A percentile compares a stretch with the other conserved stretches of the same genome.
Conservation (phyloP, 768 basidiomycete genomes). For the Boletus subparvulus region DNA sequence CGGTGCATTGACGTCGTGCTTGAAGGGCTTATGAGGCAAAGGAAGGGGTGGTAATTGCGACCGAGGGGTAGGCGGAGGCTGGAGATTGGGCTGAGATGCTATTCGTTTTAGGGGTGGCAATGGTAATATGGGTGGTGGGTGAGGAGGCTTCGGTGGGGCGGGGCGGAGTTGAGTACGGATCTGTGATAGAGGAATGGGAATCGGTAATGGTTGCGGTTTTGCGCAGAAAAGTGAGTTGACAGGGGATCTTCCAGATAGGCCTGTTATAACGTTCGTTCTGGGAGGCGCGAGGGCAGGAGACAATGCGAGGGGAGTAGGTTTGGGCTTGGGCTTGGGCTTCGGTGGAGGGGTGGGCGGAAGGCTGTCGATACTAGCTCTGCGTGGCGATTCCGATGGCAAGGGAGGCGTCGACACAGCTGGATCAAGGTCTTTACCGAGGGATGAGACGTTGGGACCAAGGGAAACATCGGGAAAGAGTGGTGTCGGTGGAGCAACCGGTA, state of each 20-base stretch:
- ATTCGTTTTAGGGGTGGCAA: conserved; percentile 23
- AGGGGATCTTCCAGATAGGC: conserved; percentile 24
- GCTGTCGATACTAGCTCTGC: conserved; percentile 12
- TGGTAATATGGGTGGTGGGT: conserved; percentile 22
- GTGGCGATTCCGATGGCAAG: conserved; percentile 3
- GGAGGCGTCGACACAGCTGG: conserved; percentile 1
- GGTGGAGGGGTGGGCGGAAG: conserved; percentile 24
- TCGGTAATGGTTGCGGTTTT: conserved; percentile 26
- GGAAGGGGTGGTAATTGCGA: conserved; percentile 12
- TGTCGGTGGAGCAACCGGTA: background rate
- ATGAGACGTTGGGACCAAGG: conserved; percentile 8
- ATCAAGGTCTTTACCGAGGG: conserved; percentile 11
- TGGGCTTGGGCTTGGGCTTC: conserved; percentile 22
- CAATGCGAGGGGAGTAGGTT: conserved; percentile 10
- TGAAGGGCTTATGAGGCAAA: conserved; percentile 1
- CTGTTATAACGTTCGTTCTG: conserved; percentile 19
- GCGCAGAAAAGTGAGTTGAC: conserved; percentile 24
- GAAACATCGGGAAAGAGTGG: conserved; percentile 16
- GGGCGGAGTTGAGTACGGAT: conserved; percentile 32
- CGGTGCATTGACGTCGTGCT: background rate
- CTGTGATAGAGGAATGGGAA: conserved; percentile 28
- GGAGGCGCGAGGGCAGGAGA: conserved; percentile 17
- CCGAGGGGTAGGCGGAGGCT: background rate
- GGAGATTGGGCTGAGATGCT: conserved; percentile 15
- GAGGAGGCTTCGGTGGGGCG: conserved; percentile 22